Evolutionary conservation across 2,329 filamentous ascomycete genomes (phyloP).

Genomic region (Ophiobolus disseminans): DNA sequence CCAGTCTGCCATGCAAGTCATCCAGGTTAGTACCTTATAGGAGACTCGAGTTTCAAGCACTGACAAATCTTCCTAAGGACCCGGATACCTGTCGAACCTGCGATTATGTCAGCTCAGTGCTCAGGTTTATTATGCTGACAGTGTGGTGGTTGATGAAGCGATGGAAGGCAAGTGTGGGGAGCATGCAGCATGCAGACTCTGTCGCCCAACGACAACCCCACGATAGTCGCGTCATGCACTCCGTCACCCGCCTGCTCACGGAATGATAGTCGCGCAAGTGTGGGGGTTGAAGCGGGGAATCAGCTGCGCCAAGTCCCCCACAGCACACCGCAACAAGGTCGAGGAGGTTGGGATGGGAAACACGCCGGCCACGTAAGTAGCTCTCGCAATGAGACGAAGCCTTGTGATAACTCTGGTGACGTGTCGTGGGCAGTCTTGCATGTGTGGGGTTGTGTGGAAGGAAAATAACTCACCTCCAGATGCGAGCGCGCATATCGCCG

Average conservation of each 20-base stretch:
- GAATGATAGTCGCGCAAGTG: conserved; percentile 12
- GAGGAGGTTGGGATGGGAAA: not conserved
- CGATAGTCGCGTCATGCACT: not conserved
- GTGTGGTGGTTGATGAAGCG: not conserved
- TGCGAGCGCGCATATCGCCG: conserved; percentile 95
- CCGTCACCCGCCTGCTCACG: not conserved
- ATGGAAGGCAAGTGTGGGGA: not conserved
- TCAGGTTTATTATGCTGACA: not conserved
- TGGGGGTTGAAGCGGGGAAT: conserved; percentile 13
- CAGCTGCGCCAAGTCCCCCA: conserved; percentile 16
- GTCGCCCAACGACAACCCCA: not conserved
- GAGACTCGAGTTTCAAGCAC: too few relatives aligned
- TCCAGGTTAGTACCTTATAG: too few relatives aligned
- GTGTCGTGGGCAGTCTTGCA: not conserved
- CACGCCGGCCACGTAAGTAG: not conserved
- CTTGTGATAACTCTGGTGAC: conserved; percentile 6
- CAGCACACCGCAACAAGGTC: conserved; percentile 3
- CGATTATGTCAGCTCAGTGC: conserved; percentile 17
- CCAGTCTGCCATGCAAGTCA: too few relatives aligned
- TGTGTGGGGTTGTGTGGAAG: not conserved
- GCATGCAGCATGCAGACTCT: not conserved
- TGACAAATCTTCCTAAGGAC: conserved; percentile 28
- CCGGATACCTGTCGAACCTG: conserved; percentile 44
- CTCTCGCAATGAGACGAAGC: conserved; percentile 8
- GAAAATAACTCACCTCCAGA: conserved; percentile 74